These are phyloP conservation scores for Neurospora hispaniola DNA, from an alignment of 495 filamentous ascomycete species.

Conservation along the genomic window DNA sequence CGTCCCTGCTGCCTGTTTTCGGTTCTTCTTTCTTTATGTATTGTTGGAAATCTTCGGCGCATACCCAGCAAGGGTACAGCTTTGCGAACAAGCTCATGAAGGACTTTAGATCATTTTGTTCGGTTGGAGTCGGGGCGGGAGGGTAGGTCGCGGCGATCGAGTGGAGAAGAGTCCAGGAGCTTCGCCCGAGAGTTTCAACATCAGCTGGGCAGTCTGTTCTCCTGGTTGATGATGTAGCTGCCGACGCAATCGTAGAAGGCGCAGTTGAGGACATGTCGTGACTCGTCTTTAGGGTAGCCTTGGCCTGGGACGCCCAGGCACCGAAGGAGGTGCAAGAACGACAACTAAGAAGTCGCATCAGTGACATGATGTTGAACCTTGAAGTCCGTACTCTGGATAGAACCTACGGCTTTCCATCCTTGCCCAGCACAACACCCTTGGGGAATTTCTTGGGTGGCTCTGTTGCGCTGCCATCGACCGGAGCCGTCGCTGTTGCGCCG, in stretches of 20 bases:
- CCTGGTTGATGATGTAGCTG: slow-evolving; percentile 11
- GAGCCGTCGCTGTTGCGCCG: neutral
- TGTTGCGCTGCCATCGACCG: slow-evolving; percentile 1
- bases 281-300: slow-evolving; percentile 42
- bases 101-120: slow-evolving; percentile 64
- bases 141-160: slow-evolving; percentile 85
- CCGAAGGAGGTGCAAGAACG: slow-evolving; percentile 78
- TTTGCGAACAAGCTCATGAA: slow-evolving; percentile 74
- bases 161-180: slow-evolving; percentile 89
- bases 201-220: slow-evolving; percentile 60
- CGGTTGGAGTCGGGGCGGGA: slow-evolving; percentile 42
- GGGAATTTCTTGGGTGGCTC: slow-evolving; percentile 37
- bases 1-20: slow-evolving; percentile 51
- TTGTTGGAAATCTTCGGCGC: slow-evolving; percentile 78
- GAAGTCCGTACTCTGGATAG: neutral
- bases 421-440: slow-evolving; percentile 77
- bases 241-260: slow-evolving; percentile 21
- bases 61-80: slow-evolving; percentile 90
- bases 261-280: slow-evolving; percentile 20
- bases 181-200: slow-evolving; percentile 73
- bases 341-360: slow-evolving; percentile 49
- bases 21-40: slow-evolving; percentile 74
- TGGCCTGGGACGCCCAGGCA: slow-evolving; percentile 48
- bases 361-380: slow-evolving; percentile 1
- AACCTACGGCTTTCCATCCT: slow-evolving; percentile 91